Base-by-base conservation (phyloP, 371 early-diverging fungal species). In the Mortierella sp. region DNA sequence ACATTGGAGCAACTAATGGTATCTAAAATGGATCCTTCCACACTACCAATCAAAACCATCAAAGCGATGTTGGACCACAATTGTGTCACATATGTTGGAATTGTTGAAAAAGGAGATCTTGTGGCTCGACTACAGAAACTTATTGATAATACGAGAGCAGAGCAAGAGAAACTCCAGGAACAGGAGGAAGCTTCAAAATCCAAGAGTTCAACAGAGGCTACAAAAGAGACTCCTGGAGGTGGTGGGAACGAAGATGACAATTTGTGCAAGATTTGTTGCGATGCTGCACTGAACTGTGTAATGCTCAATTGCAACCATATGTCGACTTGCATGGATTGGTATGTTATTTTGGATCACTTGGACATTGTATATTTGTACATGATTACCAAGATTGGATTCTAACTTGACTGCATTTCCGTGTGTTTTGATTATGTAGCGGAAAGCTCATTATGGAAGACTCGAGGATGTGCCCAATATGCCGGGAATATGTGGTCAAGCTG, bases 291-390 rank as follows among this genome's bases (percentile, higher is more conserved):
- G 59, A 81, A 81, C 73, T 81, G 82, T 33, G 82, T 81, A 11
- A 81, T 81, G 82, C 63, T 81, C 38, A 81, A 81, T 69, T 81
- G 82, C 43, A 76, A 76, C 64, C 82, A 81, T 43, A 76, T 81
- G 82, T 68, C 82, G n/a, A 81, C 82, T 3, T 81, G 82, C 48
- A 75, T 76, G 82, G 76, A 75, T 33, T 81, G 82, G 79, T 79
- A 79, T 19, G 79, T 43, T 33, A 3, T 48, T 40, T 19, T 43
- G 22, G 21, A 13, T 61, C 38, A n/a, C 38, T 61, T 19, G 61
- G 9, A n/a, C 4, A 38, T 9, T 19, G n/a, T 40, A 19, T 10
- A 16, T 16, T 63, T 60, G 7, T 19, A 36, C n/a, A 19, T 0
- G 7, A 55, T 22, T 22, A 22, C 28, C 28, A 24, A 55, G 22